Evolutionary conservation across 768 basidiomycete genomes (phyloP).

Genomic region (Termitomyces heimii): DNA sequence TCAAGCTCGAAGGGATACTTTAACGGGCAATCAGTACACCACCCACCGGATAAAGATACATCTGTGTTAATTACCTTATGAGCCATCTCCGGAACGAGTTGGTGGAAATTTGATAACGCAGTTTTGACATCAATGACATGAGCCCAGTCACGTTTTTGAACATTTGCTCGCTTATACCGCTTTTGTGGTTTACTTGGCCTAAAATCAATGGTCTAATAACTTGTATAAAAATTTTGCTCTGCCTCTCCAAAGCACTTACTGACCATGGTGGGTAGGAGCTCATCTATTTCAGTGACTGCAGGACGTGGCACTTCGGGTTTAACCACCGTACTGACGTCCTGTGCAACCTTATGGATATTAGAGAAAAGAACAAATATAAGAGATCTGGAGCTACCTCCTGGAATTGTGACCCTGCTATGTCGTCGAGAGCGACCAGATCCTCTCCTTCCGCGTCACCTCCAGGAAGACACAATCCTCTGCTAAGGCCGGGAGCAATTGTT

Average conservation of each 20-base stretch:
- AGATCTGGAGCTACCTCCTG: conserved; percentile 11
- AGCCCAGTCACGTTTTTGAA: conserved; percentile 93
- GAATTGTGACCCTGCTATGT: conserved; percentile 3
- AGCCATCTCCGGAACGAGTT: conserved; percentile 96
- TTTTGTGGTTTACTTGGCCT: conserved; percentile 43
- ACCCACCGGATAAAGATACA: neutral
- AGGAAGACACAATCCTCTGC: conserved; percentile 68
- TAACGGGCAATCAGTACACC: neutral
- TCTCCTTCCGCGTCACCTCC: conserved; percentile 43
- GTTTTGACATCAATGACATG: conserved; percentile 94
- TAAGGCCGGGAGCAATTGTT: conserved; percentile 78
- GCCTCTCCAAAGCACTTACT: conserved; percentile 1
- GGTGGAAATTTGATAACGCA: conserved; percentile 81
- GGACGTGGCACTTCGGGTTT: conserved; percentile 8
- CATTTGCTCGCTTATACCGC: conserved; percentile 34
- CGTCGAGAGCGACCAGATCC: conserved; percentile 28
- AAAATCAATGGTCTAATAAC: conserved; percentile 48
- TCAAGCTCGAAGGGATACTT: conserved; percentile 99
- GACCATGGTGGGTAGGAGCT: conserved; percentile 65
- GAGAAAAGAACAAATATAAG: neutral
- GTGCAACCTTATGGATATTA: neutral
- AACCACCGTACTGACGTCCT: conserved; percentile 12
- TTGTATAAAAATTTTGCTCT: conserved; percentile 2
- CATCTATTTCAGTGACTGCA: conserved; percentile 57
- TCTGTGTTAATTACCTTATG: conserved; percentile 53